A percentile compares a stretch with the other conserved stretches of the same genome.
phyloP scores from a whole-genome alignment of 2,329 filamentous ascomycete species.

The Truncatella angustata region DNA sequence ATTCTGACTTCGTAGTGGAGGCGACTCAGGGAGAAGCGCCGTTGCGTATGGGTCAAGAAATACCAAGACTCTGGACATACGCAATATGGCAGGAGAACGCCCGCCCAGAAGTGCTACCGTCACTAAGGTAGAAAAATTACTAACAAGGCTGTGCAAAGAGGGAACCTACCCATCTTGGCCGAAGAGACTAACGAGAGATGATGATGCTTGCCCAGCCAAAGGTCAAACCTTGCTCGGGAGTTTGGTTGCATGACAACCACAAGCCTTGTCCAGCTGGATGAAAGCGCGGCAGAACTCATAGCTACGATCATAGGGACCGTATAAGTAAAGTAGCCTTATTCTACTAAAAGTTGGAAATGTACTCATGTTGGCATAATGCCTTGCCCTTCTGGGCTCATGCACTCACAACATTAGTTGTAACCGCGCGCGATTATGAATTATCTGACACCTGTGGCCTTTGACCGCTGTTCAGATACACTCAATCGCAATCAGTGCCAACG shows the following conservation, averaged over 20 bases:
- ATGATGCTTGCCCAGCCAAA: background rate
- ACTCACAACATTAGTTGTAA: too few species aligned
- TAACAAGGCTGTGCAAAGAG: background rate
- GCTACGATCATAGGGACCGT: too few species aligned
- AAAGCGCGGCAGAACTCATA: too few species aligned
- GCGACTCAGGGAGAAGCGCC: background rate
- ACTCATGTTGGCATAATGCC: too few species aligned
- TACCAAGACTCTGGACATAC: conserved; percentile 4
- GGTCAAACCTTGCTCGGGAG: background rate
- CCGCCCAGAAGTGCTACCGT: background rate
- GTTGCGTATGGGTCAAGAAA: background rate
- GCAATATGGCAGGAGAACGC: conserved; percentile 4
- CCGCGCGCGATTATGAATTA: too few species aligned
- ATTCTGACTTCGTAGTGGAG: conserved; percentile 1
- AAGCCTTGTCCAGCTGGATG: too few species aligned
- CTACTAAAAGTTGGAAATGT: too few species aligned
- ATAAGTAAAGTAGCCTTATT: too few species aligned
- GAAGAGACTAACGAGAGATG: background rate
- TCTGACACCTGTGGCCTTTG: background rate
- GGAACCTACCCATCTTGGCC: background rate
- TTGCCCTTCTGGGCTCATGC: too few species aligned
- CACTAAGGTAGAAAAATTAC: background rate
- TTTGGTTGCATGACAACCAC: background rate
- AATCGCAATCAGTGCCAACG: background rate
- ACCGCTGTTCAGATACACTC: background rate